Evolutionary conservation across 768 basidiomycete species (phyloP).

Genomic region (Boletus reticuloceps): DNA sequence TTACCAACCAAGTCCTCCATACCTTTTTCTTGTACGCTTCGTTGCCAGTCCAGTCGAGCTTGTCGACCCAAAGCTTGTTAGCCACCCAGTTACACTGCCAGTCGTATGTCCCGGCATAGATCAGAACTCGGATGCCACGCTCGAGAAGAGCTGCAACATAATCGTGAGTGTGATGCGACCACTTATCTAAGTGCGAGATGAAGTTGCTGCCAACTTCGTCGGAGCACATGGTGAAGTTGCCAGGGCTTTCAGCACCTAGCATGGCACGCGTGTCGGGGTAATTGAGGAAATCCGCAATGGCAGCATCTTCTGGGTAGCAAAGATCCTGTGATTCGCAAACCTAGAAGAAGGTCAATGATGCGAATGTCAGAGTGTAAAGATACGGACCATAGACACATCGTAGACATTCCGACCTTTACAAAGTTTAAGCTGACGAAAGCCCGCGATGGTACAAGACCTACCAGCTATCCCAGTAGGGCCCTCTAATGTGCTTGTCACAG

Average conservation of each 20-base stretch:
- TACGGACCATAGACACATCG: constrained; percentile 51
- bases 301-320: constrained; percentile 39
- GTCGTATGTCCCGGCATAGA: constrained; percentile 56
- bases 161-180: constrained; percentile 52
- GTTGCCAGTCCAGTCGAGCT: constrained; percentile 59
- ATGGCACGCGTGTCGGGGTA: constrained; percentile 39
- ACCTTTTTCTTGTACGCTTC: constrained; percentile 41
- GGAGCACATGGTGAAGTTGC: constrained; percentile 60
- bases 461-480: constrained; percentile 37
- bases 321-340: constrained; percentile 25
- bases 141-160: constrained; percentile 56
- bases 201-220: constrained; percentile 49
- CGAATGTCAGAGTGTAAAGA: not conserved
- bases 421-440: not conserved
- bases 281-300: constrained; percentile 48
- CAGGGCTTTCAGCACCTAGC: constrained; percentile 45
- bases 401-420: constrained; percentile 47
- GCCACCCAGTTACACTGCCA: constrained; percentile 64
- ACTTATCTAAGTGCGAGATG: constrained; percentile 58
- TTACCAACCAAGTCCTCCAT: constrained; percentile 54
- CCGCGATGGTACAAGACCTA: constrained; percentile 18
- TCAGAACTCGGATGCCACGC: constrained; percentile 49
- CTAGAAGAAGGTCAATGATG: constrained; percentile 12
- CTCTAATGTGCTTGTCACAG: constrained; percentile 56
- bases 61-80: constrained; percentile 59